Conservation (phyloP, 2,329 filamentous ascomycete species). For the Aspergillus texensis region DNA sequence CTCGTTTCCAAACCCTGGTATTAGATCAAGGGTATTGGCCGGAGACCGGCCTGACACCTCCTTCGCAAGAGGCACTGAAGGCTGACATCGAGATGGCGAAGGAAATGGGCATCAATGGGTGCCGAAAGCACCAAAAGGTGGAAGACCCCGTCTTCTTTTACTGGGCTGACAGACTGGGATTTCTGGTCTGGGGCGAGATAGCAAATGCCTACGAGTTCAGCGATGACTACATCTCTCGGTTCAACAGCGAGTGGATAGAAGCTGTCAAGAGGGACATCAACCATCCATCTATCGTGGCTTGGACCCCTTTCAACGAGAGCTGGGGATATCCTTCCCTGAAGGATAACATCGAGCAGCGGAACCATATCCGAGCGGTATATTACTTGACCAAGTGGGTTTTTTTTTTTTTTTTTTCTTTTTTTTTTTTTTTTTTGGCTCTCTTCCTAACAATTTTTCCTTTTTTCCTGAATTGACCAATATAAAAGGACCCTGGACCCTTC, state of each 20-base stretch:
- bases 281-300: slow-evolving; percentile 65
- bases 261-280: slow-evolving; percentile 66
- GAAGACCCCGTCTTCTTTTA: slow-evolving; percentile 68
- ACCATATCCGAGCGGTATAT: slow-evolving; percentile 67
- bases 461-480: not conserved
- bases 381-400: slow-evolving; percentile 60
- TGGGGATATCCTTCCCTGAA: slow-evolving; percentile 67
- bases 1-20: slow-evolving; percentile 67
- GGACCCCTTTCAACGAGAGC: slow-evolving; percentile 67
- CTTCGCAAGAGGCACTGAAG: slow-evolving; percentile 66
- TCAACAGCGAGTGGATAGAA: slow-evolving; percentile 67
- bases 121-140: slow-evolving; percentile 70
- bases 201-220: slow-evolving; percentile 67
- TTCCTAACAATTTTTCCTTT: not conserved
- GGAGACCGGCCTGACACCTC: slow-evolving; percentile 67
- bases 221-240: slow-evolving; percentile 59
- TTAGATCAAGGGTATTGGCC: slow-evolving; percentile 75
- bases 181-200: slow-evolving; percentile 73
- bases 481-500: slow-evolving; percentile 60
- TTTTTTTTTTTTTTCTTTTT: too few relatives aligned
- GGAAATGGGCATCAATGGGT: slow-evolving; percentile 67
- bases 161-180: slow-evolving; percentile 66
- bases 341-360: slow-evolving; percentile 59
- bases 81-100: slow-evolving; percentile 67
- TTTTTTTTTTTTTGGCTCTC: too few relatives aligned